Evolutionary conservation across 495 filamentous ascomycete species (phyloP).

Genomic region (Lasiosphaeria ovina): DNA sequence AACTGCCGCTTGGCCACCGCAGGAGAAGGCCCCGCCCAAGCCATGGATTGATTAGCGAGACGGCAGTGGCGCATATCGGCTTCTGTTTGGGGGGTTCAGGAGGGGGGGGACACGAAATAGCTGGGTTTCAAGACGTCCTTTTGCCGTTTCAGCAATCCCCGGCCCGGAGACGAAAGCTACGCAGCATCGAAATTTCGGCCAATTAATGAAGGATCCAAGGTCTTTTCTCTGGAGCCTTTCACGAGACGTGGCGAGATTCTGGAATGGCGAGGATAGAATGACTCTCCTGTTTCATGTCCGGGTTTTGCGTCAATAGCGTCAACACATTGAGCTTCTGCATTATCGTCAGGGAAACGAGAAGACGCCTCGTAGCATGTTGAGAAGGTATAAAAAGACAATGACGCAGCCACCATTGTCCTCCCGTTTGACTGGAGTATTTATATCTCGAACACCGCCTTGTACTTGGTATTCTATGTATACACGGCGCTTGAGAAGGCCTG

Average conservation of each 20-base stretch:
- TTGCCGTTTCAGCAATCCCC: slow-evolving; percentile 11
- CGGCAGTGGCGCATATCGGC: slow-evolving; percentile 12
- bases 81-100: not conserved
- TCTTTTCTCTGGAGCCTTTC: not conserved
- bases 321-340: not conserved
- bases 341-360: too few species aligned
- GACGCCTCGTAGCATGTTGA: too few species aligned
- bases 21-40: not conserved
- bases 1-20: not conserved
- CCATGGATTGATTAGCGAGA: slow-evolving; percentile 7
- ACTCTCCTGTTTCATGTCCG: not conserved
- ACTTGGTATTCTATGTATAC: too few species aligned
- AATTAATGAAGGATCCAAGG: not conserved
- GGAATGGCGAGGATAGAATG: not conserved
- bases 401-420: too few species aligned
- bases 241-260: not conserved
- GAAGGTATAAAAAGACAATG: too few species aligned
- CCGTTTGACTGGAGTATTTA: too few species aligned
- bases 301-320: not conserved
- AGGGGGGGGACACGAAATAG: not conserved
- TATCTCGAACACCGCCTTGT: too few species aligned
- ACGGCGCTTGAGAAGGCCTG: too few species aligned
- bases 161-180: not conserved
- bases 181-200: not conserved
- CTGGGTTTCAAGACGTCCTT: slow-evolving; percentile 12